Evolutionary conservation across 75 land plant genomes (phyloP), one percentile per base, ranked within the genome.

Genomic region (Picea glauca): DNA sequence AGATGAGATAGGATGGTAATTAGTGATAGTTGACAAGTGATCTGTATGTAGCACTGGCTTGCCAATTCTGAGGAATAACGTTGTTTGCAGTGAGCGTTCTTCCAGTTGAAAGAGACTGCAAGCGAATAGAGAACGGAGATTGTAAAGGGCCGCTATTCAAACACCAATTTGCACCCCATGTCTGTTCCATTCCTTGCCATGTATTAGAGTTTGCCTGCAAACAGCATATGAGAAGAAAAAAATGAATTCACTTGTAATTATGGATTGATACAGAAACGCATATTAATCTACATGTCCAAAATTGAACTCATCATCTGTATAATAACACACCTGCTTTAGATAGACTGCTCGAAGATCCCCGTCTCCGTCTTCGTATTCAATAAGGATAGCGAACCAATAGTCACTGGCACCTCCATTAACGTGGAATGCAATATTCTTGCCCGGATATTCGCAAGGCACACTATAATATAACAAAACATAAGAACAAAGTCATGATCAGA

Each of bases 331-430:
- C 18, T 40, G 43, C 3, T 40, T 40, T 20, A 60, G 62, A 1
- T 15, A 64, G 32, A 64, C n/a, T 92, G 90, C 35, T 89, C 90
- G 78, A 81, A 90, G 74, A 85, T 84, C 65, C 11, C 62, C 62
- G 3, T 60, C 62, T 17, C n/a, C 62, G 62, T 60, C 62, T 2
- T 15, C 62, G 20, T 80, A 93, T 32, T 86, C 86, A 18, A 96
- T 90, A 0, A 90, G 79, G 20, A 96, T 72, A 12, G 98, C 91
- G 9, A 93, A 84, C 98, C 96, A 96, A 61, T 81, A 89, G 12
- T 80, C 62, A 5, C 92, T 96, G 6, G 96, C 85, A 0, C 98
- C 96, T 35, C 87, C 91, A 65, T 91, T 91, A 31, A 96, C 93
- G 54, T 86, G 84, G 84, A 96, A 93, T 2, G 93, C 90, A 15